phyloP scores from a whole-genome alignment of 495 filamentous ascomycete genomes.

The Daldinia grandis region DNA sequence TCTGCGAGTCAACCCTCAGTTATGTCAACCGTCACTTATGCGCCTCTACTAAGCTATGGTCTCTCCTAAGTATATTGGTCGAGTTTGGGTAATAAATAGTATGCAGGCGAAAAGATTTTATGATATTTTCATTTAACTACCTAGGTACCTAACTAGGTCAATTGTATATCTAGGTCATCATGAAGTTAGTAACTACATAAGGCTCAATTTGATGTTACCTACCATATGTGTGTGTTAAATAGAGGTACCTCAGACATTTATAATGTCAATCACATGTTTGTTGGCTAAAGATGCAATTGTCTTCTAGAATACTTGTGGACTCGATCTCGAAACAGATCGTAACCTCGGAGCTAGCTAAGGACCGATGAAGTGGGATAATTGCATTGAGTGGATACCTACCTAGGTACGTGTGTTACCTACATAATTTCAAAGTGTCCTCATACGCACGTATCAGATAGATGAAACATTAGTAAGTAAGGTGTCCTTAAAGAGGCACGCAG shows the following conservation, averaged over 20 bases:
- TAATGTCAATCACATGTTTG: constrained; percentile 1
- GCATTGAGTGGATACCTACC: not conserved
- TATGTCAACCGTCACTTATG: not conserved
- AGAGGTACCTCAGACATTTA: not conserved
- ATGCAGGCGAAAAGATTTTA: not conserved
- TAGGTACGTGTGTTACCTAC: constrained; percentile 23
- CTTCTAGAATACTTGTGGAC: not conserved
- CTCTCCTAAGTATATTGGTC: not conserved
- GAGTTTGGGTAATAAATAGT: not conserved
- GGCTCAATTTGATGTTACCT: not conserved
- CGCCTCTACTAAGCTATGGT: not conserved
- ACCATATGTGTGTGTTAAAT: not conserved
- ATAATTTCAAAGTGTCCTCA: constrained; percentile 2
- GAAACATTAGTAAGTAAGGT: constrained; percentile 24
- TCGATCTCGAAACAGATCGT: not conserved
- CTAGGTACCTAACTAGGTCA: not conserved
- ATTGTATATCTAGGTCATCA: not conserved
- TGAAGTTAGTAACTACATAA: not conserved
- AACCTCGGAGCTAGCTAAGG: constrained; percentile 11
- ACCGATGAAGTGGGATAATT: constrained; percentile 17
- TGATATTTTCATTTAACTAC: not conserved
- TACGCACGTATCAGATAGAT: constrained; percentile 39
- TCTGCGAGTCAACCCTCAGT: not conserved
- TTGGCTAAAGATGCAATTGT: not conserved
- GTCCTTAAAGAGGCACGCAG: constrained; percentile 24